These are phyloP conservation scores for Penicillium daleae DNA, from an alignment of 495 filamentous ascomycete genomes.

Conservation along the genomic window DNA sequence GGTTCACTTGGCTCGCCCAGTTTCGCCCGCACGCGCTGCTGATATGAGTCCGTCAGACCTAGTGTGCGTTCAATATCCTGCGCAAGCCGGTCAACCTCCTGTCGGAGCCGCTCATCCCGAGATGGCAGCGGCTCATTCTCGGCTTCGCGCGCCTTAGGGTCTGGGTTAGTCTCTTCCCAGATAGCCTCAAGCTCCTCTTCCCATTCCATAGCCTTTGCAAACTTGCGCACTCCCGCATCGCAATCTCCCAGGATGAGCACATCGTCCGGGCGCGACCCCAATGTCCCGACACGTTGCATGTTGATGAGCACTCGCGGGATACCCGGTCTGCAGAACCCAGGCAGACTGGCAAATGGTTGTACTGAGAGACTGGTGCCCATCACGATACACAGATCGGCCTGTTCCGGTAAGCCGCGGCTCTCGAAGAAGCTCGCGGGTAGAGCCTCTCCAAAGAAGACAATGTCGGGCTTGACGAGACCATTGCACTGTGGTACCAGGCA, in stretches of 20 bases:
- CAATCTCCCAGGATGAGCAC: slow-evolving; percentile 76
- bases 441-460: slow-evolving; percentile 94
- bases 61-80: slow-evolving; percentile 57
- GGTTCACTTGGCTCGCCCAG: slow-evolving; percentile 29
- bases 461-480: slow-evolving; percentile 93
- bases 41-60: slow-evolving; percentile 50
- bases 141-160: slow-evolving; percentile 36
- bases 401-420: slow-evolving; percentile 54
- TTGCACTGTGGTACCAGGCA: slow-evolving; percentile 64
- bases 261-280: slow-evolving; percentile 78
- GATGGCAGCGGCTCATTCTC: slow-evolving; percentile 39
- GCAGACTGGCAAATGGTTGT: slow-evolving; percentile 86
- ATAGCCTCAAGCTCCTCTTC: slow-evolving; percentile 76
- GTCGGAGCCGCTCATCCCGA: slow-evolving; percentile 58
- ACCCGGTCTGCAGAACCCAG: slow-evolving; percentile 58
- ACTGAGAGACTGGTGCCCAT: slow-evolving; percentile 92
- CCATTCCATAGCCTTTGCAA: slow-evolving; percentile 87
- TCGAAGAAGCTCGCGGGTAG: slow-evolving; percentile 72
- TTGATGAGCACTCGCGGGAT: slow-evolving; percentile 86
- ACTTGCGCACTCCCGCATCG: slow-evolving; percentile 79
- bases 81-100: slow-evolving; percentile 58
- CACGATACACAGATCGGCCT: slow-evolving; percentile 82
- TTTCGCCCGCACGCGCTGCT: slow-evolving; percentile 42
- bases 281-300: slow-evolving; percentile 76
- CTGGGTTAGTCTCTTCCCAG: slow-evolving; percentile 61